Conservation (phyloP, 208 protist genomes). For the Trypanosoma lewisi region DNA sequence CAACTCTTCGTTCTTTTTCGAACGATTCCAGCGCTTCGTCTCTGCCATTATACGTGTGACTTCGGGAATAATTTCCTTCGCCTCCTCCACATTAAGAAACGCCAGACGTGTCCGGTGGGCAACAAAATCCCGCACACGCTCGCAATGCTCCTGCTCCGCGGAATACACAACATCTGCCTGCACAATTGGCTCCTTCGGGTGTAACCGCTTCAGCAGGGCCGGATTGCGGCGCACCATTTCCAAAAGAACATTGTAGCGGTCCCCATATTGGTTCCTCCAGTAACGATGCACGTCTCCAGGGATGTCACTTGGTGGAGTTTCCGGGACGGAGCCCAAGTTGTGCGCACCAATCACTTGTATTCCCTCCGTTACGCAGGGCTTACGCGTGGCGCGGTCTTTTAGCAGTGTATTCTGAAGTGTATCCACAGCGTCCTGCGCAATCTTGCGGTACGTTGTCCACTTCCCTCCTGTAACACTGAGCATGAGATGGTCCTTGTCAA, state of each 20-base stretch:
- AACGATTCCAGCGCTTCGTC: conserved; percentile 69
- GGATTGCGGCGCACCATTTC: conserved; percentile 37
- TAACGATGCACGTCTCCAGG: conserved; percentile 68
- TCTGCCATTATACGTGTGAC: conserved; percentile 88
- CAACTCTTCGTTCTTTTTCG: conserved; percentile 48
- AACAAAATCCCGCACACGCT: conserved; percentile 89
- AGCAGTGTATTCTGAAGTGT: conserved; percentile 46
- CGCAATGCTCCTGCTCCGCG: conserved; percentile 81
- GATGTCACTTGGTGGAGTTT: conserved; percentile 24
- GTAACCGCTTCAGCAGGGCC: conserved; percentile 39
- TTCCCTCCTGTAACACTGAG: conserved; percentile 93
- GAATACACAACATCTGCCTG: conserved; percentile 90
- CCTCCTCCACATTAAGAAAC: conserved; percentile 79
- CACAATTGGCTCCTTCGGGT: conserved; percentile 60
- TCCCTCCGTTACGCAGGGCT: conserved; percentile 71
- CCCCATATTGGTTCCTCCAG: conserved; percentile 69
- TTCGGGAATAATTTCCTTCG: conserved; percentile 63
- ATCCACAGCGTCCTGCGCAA: conserved; percentile 91
- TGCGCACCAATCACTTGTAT: conserved; percentile 82
- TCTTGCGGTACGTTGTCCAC: conserved; percentile 96
- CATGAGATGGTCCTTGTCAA: conserved; percentile 55
- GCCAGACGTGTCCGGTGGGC: conserved; percentile 89
- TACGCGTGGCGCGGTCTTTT: conserved; percentile 27
- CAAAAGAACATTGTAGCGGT: conserved; percentile 46
- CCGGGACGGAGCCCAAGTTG: conserved; percentile 37